phyloP scores from a whole-genome alignment of 352 stramenopile genomes.

The Phytophthora palmivora region DNA sequence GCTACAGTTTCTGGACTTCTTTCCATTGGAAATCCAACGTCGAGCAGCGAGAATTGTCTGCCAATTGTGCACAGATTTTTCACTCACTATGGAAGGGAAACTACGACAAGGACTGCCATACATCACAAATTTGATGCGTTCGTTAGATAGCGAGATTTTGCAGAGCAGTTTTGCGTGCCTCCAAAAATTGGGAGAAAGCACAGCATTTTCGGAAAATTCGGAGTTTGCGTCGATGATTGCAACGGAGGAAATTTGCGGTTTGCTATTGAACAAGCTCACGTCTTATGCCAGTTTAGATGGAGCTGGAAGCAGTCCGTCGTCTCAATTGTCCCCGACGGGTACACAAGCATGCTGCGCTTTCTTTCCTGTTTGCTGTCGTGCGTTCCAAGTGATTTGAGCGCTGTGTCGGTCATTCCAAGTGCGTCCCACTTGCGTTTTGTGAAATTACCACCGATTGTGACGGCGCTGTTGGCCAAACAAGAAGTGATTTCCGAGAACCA shows the following conservation, averaged over 20 bases:
- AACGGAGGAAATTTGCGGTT: slow-evolving; percentile 46
- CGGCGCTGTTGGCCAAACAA: slow-evolving; percentile 48
- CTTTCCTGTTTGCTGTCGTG: slow-evolving; percentile 47
- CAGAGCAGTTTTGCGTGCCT: slow-evolving; percentile 59
- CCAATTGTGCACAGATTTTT: slow-evolving; percentile 58
- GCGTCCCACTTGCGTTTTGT: slow-evolving; percentile 49
- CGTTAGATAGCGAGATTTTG: slow-evolving; percentile 64
- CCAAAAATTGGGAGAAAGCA: slow-evolving; percentile 55
- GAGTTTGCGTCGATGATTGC: slow-evolving; percentile 51
- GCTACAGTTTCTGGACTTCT: slow-evolving; percentile 86
- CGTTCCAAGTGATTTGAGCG: slow-evolving; percentile 27
- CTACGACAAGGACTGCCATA: slow-evolving; percentile 51
- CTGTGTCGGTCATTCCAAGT: slow-evolving; percentile 8
- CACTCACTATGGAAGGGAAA: slow-evolving; percentile 29
- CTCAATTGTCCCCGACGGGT: slow-evolving; percentile 36
- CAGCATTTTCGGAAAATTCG: slow-evolving; percentile 41
- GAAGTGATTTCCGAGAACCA: slow-evolving; percentile 52
- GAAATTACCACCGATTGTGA: slow-evolving; percentile 52
- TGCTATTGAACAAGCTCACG: slow-evolving; percentile 44
- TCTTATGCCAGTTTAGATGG: slow-evolving; percentile 32
- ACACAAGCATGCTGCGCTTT: slow-evolving; percentile 56
- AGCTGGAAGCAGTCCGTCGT: not conserved
- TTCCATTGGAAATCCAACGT: slow-evolving; percentile 77
- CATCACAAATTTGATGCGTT: slow-evolving; percentile 55
- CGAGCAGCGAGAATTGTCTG: slow-evolving; percentile 61